Conservation (phyloP, 208 protist species). For the Crithidia expoeki region DNA sequence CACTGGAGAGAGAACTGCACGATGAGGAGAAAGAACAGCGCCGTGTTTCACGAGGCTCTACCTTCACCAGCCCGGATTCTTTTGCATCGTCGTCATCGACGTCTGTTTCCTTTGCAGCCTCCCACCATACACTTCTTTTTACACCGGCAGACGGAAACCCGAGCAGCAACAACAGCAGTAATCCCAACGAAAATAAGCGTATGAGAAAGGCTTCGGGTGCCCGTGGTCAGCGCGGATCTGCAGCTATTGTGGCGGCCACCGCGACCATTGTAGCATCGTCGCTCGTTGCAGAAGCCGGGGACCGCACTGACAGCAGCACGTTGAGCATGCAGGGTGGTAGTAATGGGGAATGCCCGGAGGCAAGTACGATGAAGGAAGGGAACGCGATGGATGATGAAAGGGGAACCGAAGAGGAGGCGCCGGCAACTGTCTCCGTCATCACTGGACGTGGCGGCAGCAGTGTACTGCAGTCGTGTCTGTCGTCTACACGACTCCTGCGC, state of each 20-base stretch:
- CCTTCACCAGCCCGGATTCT: not conserved
- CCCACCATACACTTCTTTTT: not conserved
- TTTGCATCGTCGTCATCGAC: no score
- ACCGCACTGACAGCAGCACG: not conserved
- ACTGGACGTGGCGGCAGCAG: not conserved
- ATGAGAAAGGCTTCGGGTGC: not conserved
- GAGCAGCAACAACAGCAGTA: not conserved
- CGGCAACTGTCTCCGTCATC: not conserved
- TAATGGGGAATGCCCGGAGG: no score
- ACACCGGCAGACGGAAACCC: not conserved
- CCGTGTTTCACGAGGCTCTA: not conserved
- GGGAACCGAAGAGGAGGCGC: not conserved
- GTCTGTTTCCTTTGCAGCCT: no score
- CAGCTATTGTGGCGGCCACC: not conserved
- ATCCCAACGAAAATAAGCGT: no score
- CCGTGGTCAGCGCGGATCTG: constrained; percentile 2
- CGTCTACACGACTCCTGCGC: constrained; percentile 1
- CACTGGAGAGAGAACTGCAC: not conserved
- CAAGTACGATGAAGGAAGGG: no score
- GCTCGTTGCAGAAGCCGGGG: not conserved
- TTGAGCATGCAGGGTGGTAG: not conserved
- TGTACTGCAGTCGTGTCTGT: not conserved
- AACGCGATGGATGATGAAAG: not conserved
- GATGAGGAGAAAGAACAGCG: not conserved
- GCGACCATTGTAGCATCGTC: not conserved